Conservation (phyloP, 2,329 filamentous ascomycete species). For the Fusarium nurragi region DNA sequence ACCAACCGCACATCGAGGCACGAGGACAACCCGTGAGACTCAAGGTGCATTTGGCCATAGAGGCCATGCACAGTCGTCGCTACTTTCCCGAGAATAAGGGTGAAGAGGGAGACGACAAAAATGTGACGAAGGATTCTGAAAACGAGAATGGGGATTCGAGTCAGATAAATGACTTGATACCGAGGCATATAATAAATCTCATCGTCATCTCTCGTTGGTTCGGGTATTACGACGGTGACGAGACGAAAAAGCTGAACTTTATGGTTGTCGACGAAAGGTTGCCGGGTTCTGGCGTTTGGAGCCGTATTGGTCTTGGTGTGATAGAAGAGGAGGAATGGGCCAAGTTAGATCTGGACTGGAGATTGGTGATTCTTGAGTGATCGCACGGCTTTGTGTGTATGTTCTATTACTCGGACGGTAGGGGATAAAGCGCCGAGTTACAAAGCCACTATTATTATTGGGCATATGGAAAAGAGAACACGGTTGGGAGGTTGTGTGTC, state of each 20-base stretch:
- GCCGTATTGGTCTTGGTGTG: background rate
- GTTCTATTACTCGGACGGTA: no score
- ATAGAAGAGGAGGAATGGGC: slow-evolving; percentile 2
- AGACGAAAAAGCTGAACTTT: slow-evolving; percentile 2
- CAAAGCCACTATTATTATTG: no score
- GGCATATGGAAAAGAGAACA: no score
- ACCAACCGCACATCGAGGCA: background rate
- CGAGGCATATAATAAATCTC: background rate
- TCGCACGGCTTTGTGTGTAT: no score
- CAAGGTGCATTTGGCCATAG: background rate
- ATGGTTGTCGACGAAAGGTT: background rate
- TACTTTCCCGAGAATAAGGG: background rate
- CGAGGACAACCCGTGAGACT: background rate
- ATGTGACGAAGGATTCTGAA: background rate
- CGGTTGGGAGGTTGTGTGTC: no score
- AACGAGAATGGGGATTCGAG: background rate
- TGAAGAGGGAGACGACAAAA: background rate
- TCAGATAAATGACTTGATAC: background rate
- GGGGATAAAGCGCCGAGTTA: no score
- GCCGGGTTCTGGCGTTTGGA: background rate
- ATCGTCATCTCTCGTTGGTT: background rate
- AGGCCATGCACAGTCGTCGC: background rate
- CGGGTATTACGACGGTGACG: background rate
- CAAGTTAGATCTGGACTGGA: background rate
- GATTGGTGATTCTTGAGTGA: slow-evolving; percentile 1